Conservation (phyloP, 2,329 filamentous ascomycete genomes). For the Neophaeococcomyces mojaviensis region DNA sequence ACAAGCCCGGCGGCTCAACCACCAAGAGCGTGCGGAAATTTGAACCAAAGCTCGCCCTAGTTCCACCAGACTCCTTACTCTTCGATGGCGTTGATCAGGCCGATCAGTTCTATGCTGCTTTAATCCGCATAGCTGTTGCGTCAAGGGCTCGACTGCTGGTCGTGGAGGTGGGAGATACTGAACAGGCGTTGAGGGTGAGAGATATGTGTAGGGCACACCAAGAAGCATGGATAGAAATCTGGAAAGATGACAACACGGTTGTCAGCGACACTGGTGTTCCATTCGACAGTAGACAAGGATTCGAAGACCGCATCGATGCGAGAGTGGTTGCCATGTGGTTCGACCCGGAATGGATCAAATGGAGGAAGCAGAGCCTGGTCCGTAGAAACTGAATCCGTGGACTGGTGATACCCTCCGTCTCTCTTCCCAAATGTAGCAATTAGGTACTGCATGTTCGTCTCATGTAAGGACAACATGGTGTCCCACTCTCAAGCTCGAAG, state of each 20-base stretch:
- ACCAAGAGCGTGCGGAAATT: conserved; percentile 66
- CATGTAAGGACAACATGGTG: too few species aligned
- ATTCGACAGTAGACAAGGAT: background rate
- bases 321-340: conserved; percentile 9
- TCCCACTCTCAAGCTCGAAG: too few species aligned
- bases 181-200: conserved; percentile 60
- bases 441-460: too few species aligned
- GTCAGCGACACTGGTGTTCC: background rate
- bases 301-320: background rate
- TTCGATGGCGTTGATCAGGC: conserved; percentile 20
- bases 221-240: conserved; percentile 12
- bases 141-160: conserved; percentile 51
- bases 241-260: conserved; percentile 16
- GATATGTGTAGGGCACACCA: conserved; percentile 12
- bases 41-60: conserved; percentile 74
- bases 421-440: too few species aligned
- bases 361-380: background rate
- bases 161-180: conserved; percentile 64
- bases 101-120: conserved; percentile 60
- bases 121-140: conserved; percentile 49
- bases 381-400: background rate
- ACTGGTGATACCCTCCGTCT: background rate
- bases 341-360: background rate
- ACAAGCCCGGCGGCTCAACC: conserved; percentile 51
- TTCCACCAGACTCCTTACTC: conserved; percentile 31